Evolutionary conservation across 768 basidiomycete genomes (phyloP), one percentile per base, ranked within the genome.

Genomic region (Kwoniella pini): DNA sequence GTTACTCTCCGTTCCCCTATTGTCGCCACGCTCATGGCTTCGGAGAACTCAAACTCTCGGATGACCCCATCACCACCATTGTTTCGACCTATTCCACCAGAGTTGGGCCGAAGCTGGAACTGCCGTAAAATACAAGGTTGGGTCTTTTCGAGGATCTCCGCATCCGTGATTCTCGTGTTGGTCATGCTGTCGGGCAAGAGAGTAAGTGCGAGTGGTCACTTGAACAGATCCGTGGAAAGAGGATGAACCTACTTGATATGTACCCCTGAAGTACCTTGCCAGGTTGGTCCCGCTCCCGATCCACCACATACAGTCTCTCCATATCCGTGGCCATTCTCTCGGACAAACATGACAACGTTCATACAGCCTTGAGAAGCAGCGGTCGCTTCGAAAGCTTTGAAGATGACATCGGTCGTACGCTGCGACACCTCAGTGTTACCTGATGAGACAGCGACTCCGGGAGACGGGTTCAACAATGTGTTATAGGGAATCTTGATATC

Each of bases 371-470:
- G 93, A 69, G 89, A 91, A 0, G 92, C 94, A 17, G 93, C 91
- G 46, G 87, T 88, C 2, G 91, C 92, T 68, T 88, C 84, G 81
- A 97, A 96, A 0, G 93, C 92, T 75, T 89, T 91, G 33, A 97
- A 81, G 30, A 97, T 89, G 2, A 95, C 91, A 72, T 97, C 94
- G 1, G 93, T 90, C 44, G 95, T 90, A n/a, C 93, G 83, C 72
- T 95, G 93, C 5, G 87, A 89, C 3, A 91, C 93, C 43, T 91
- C 80, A 1, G 94, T 91, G 72, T 96, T 97, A 13, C 93, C 93
- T 28, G 89, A 92, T 64, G 91, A 56, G 1, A 94, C 91, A 0
- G 93, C 93, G 9, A 89, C 91, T 0, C 89, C 91, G 42, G 85
- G 84, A 15, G 88, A 88, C 0, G 93, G 94, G 9, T 86, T 83